Base-by-base conservation (phyloP, 2,329 filamentous ascomycete genomes). In the Zymoseptoria pseudotritici region DNA sequence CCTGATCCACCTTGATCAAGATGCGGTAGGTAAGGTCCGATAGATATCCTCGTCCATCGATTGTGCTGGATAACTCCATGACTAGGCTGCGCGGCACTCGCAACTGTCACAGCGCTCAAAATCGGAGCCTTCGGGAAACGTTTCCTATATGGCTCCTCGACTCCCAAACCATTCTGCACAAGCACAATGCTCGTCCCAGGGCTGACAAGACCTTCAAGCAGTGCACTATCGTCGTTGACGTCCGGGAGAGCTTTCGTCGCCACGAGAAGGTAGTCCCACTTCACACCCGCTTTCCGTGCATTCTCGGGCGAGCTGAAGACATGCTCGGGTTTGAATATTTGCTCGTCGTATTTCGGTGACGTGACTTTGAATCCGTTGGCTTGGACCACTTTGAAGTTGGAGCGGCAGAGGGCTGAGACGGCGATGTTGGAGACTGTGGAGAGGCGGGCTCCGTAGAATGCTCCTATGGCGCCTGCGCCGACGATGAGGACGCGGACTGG, bases 221-320 rank as follows among this genome's bases (percentile, higher is more conserved):
- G 79, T 22, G 76, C 78, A 2, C 85, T 82, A 67, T 88, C 86
- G 63, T 81, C 79, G 69, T 84, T 83, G 21, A 83, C 79, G 70
- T 89, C 86, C 0, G 86, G 86, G 9, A 89, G 77, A 0, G 86
- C 86, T 72, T 90, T 90, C 20, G 86, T 89, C 11, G 84, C 86
- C 52, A 89, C 83, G 57, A 90, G 78, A 51, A 90, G 80, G 70
- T 83, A 89, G 74, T 89, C 84, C 83, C 83, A 86, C 9, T 66
- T 73, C 26, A 78, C 58, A 65, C 69, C 73, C 56, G 71, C 75
- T 9, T 75, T 67, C 5, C 76, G 76, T 3, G 85, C 85, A n/a
- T 83, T 82, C 8, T 78, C 76, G 11, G 84, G 81, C 46, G 80
- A 85, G 20, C 84, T 79, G 70, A 85, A 89, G n/a, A 83, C 84